Percentiles rank a stretch among this genome's conserved stretches.
Conservation (phyloP, 768 basidiomycete species). For the Suillus paluster region DNA sequence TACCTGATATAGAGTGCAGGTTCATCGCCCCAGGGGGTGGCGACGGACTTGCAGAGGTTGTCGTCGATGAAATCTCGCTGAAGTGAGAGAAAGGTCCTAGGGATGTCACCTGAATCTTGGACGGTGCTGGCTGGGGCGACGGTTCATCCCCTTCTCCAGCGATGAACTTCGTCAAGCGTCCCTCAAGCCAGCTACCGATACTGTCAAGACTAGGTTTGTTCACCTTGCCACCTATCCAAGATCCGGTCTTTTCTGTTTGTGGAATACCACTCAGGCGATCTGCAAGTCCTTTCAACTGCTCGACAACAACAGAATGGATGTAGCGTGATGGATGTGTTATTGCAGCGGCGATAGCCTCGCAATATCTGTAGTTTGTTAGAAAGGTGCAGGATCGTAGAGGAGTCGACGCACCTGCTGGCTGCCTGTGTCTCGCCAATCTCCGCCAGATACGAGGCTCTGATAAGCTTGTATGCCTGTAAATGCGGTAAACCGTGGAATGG, state of each 20-base stretch:
- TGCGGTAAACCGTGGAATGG: slow-evolving; percentile 81
- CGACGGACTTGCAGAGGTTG: slow-evolving; percentile 76
- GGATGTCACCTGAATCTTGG: slow-evolving; percentile 45
- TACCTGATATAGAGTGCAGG: slow-evolving; percentile 34
- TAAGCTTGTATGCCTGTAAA: slow-evolving; percentile 85
- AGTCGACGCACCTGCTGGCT: slow-evolving; percentile 67
- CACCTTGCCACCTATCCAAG: slow-evolving; percentile 88
- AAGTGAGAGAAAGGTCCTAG: slow-evolving; percentile 92
- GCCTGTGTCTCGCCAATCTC: slow-evolving; percentile 80
- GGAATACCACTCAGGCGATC: slow-evolving; percentile 79
- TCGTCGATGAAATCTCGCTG: slow-evolving; percentile 86
- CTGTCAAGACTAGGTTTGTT: slow-evolving; percentile 91
- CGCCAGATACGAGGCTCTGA: slow-evolving; percentile 74
- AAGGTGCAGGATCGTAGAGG: slow-evolving; percentile 13
- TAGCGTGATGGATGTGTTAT: slow-evolving; percentile 67
- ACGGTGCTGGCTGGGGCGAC: slow-evolving; percentile 39
- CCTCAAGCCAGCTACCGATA: slow-evolving; percentile 91
- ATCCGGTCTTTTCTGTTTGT: slow-evolving; percentile 74
- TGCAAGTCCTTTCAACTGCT: slow-evolving; percentile 76
- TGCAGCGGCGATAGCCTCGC: slow-evolving; percentile 81
- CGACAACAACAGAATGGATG: slow-evolving; percentile 65
- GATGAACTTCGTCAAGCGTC: slow-evolving; percentile 91
- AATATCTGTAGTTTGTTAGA: slow-evolving; percentile 68
- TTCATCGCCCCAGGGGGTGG: slow-evolving; percentile 64
- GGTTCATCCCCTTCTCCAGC: slow-evolving; percentile 81